Evolutionary conservation across 805 yeast genomes (phyloP), one percentile per base, ranked within the genome.

Genomic region (Huiozyma naganishii): DNA sequence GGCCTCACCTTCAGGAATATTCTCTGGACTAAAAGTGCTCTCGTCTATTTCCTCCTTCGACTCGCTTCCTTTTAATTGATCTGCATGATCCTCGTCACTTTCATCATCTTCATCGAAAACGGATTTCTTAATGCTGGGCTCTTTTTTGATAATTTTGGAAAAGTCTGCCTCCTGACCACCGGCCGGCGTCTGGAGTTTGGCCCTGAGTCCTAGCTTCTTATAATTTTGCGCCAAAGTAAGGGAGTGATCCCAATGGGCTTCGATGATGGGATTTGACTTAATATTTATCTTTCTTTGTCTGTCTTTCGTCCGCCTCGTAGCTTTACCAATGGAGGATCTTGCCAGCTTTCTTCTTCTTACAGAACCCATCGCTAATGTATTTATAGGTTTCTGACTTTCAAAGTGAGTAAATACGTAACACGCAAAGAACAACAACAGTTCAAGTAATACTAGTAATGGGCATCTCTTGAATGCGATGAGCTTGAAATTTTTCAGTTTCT

Each of bases 261-360:
- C 94, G 49, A 92, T 83, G 49, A 92, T 76, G 1, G 95, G 84
- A 58, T 87, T 86, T 0, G 84, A 71, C 40, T 72, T 71, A 30
- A 84, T 76, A 48, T 78, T 78, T 46, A 80, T 68, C 52, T 80
- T 72, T 58, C 83, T 74, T 53, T 79, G 80, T 54, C 74, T 78
- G 56, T 83, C 89, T 59, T 86, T 86, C 40, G 60, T 61, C 51
- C 79, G 72, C 61, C 92, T 74, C 29, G 92, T 77, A 52, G 74
- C 77, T 65, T 83, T 86, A 52, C 71, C 69, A 48, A 79, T 74
- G 45, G 86, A 74, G 34, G 90, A 78, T 51, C 82, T 77, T 44
- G 79, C 77, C 77, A 80, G 80, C 77, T 82, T 84, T 73, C 94
- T 79, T 69, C 78, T 80, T 71, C 97, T 80, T 23, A 89, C 95